phyloP scores from a whole-genome alignment of 148 eudicot species.

The Camellia granthamiana region DNA sequence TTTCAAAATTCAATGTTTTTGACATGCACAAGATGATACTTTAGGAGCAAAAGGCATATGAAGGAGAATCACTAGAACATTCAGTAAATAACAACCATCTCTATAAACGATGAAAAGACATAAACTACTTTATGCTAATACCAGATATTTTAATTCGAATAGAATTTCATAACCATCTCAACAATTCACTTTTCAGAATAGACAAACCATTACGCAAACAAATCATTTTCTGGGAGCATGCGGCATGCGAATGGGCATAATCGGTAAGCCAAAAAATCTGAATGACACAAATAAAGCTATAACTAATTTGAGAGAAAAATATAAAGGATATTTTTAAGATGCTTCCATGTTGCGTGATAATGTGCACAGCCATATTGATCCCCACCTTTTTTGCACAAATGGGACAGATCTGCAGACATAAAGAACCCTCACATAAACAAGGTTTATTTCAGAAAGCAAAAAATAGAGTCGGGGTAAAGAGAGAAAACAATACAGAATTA shows the following conservation, averaged over 20 bases:
- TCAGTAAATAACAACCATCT: not conserved
- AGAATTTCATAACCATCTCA: not conserved
- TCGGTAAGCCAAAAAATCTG: not conserved
- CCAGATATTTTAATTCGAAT: not conserved
- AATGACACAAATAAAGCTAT: not conserved
- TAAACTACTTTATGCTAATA: constrained; percentile 2
- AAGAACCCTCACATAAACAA: not conserved
- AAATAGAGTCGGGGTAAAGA: not conserved
- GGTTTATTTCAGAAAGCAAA: not conserved
- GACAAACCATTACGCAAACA: not conserved
- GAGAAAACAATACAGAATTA: not conserved
- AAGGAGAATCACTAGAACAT: not conserved
- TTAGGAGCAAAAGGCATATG: not conserved
- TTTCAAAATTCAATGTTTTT: not conserved
- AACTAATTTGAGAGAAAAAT: not conserved
- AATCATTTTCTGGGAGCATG: constrained; percentile 9
- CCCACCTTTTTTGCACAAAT: constrained; percentile 43
- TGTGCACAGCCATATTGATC: constrained; percentile 47
- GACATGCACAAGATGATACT: not conserved
- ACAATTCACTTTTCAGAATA: not conserved
- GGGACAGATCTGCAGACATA: constrained; percentile 53
- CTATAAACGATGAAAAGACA: not conserved
- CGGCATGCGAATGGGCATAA: not conserved
- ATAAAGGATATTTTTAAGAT: constrained; percentile 57
- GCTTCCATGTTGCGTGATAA: constrained; percentile 51